These are phyloP conservation scores for Sphagnum tenellum DNA, from an alignment of 225 moss, liverwort and hornwort species.

Conservation along the genomic window DNA sequence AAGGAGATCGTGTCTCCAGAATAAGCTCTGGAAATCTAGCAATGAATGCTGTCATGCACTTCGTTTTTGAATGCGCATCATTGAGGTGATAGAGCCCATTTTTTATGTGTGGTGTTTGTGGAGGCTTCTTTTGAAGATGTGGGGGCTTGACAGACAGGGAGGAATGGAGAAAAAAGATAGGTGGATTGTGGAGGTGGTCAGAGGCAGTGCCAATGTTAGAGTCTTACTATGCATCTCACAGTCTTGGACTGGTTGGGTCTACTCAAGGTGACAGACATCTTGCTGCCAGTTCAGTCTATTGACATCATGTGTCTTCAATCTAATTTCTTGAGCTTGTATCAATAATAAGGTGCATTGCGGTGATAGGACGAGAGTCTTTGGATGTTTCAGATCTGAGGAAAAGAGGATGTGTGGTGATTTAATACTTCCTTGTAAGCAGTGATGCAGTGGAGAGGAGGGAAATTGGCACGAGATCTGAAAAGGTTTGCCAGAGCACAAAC, in stretches of 20 bases:
- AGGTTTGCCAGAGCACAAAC: conserved; percentile 12
- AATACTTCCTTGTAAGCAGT: conserved; percentile 10
- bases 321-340: too few species aligned
- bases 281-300: too few species aligned
- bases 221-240: conserved; percentile 28
- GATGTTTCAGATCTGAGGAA: background rate
- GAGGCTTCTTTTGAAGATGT: too few species aligned
- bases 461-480: conserved; percentile 25
- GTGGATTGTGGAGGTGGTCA: conserved; percentile 50
- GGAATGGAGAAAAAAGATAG: conserved; percentile 42
- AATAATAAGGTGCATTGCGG: background rate
- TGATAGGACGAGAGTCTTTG: background rate
- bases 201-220: conserved; percentile 45
- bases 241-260: conserved; percentile 29
- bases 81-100: too few species aligned
- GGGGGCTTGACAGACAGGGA: conserved; percentile 28
- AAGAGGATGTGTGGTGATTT: background rate
- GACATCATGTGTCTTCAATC: too few species aligned
- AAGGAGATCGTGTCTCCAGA: background rate
- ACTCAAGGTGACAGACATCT: conserved; percentile 18
- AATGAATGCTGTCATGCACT: too few species aligned
- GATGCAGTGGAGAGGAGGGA: conserved; percentile 41
- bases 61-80: too few species aligned
- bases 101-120: too few species aligned
- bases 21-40: too few species aligned